Evolutionary conservation across 148 eudicot species (phyloP), one percentile per base, ranked within the genome.

Genomic region (Bassia scoparia): DNA sequence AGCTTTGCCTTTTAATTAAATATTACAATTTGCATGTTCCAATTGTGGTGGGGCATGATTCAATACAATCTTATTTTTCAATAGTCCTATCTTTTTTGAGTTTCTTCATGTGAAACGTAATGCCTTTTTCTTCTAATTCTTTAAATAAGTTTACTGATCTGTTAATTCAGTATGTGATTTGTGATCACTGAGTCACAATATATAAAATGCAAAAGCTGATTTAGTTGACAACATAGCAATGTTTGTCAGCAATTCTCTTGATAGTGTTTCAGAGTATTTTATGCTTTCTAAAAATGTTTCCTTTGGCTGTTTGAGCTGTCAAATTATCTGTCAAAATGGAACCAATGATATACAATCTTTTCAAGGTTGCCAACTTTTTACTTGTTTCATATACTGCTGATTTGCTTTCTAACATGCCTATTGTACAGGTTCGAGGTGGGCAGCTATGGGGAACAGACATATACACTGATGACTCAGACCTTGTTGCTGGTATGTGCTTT

Each of bases 361-460:
- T 11, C 1, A 37, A 62, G 44, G 15, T 37, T 34, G 10, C 27
- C 16, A 33, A 20, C 13, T 61, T 62, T 33, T 8, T 41, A 41
- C 46, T 41, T 38, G 29, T 65, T 20, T 35, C 35, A 27, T 53
- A 26, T 60, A 60, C 27, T 70, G 54, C 56, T 50, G n/a, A 55
- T 80, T 33, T 61, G 27, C 5, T 26, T 70, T 68, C 18, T 59
- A 15, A 63, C 29, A 17, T 83, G 73, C 69, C 76, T 67, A 72
- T 60, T 76, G 65, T 83, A 81, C 90, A 95, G 99, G 97, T 95
- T 38, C 86, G 92, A 70, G 93, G 99, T 85, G 96, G 99, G 34
- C 99, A 92, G 80, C 89, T 95, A 38, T 95, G 99, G 99, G 99
- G 97, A 13, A 95, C 99, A 26, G 99, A 95, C 84, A 83, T 95